phyloP scores from a whole-genome alignment of 83 land plant genomes.

The Picea abies region DNA sequence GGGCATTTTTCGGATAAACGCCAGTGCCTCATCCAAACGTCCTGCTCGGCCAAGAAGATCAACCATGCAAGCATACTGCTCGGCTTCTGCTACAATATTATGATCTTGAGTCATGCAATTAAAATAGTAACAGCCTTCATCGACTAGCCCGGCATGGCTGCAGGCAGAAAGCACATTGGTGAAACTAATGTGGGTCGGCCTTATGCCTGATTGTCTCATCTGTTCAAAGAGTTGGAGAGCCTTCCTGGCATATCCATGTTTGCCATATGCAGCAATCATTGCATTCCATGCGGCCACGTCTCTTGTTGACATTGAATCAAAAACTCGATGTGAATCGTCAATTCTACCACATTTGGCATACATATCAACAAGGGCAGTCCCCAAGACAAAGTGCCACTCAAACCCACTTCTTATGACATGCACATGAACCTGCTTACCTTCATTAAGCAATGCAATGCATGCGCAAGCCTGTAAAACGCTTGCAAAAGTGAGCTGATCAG shows the following conservation, averaged over 20 bases:
- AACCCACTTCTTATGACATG: not conserved
- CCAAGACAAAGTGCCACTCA: not conserved
- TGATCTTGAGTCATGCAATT: slow-evolving; percentile 1
- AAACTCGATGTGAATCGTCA: slow-evolving; percentile 13
- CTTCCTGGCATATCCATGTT: slow-evolving; percentile 9
- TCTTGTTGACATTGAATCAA: slow-evolving; percentile 32
- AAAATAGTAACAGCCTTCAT: slow-evolving; percentile 19
- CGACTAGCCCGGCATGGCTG: slow-evolving; percentile 21
- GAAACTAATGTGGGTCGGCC: slow-evolving; percentile 9
- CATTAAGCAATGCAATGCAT: not conserved
- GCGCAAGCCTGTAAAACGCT: slow-evolving; percentile 12
- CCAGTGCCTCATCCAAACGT: slow-evolving; percentile 15
- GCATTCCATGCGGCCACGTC: slow-evolving; percentile 64
- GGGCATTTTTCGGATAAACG: slow-evolving; percentile 15
- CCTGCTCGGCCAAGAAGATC: slow-evolving; percentile 27
- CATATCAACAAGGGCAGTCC: slow-evolving; percentile 10
- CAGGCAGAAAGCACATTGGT: slow-evolving; percentile 18
- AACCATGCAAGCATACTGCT: slow-evolving; percentile 22
- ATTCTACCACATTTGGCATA: slow-evolving; percentile 2
- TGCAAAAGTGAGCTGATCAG: slow-evolving; percentile 14
- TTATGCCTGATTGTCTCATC: slow-evolving; percentile 16
- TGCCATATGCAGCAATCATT: slow-evolving; percentile 32
- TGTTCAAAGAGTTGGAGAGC: slow-evolving; percentile 5
- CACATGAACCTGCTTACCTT: slow-evolving; percentile 12
- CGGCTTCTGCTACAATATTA: slow-evolving; percentile 11